These are phyloP conservation scores for Aspergillus nomiae DNA, from an alignment of 2,329 filamentous ascomycete species.

Conservation along the genomic window DNA sequence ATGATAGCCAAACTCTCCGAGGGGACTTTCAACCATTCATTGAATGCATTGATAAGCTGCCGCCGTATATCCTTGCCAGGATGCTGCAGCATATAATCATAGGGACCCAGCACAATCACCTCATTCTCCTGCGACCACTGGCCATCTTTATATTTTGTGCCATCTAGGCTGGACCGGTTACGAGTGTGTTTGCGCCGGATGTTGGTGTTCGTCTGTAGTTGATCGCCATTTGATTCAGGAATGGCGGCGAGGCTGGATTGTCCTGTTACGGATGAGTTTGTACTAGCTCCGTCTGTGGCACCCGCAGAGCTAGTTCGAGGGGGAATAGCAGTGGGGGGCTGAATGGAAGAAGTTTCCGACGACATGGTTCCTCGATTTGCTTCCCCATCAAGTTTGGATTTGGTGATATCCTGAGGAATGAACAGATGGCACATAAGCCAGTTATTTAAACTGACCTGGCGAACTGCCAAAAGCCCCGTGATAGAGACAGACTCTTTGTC, in stretches of 20 bases:
- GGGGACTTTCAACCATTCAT: slow-evolving; percentile 48
- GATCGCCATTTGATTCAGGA: slow-evolving; percentile 60
- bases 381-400: not conserved
- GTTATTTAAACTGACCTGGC: not conserved
- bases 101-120: slow-evolving; percentile 46
- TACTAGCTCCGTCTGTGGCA: slow-evolving; percentile 37
- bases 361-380: slow-evolving; percentile 5
- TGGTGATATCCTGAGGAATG: not conserved
- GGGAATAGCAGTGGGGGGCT: slow-evolving; percentile 69
- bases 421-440: not conserved
- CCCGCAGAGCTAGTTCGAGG: slow-evolving; percentile 71
- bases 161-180: slow-evolving; percentile 42
- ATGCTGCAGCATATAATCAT: slow-evolving; percentile 47
- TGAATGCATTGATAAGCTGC: slow-evolving; percentile 48
- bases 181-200: slow-evolving; percentile 31
- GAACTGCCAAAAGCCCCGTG: not conserved
- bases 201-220: slow-evolving; percentile 26
- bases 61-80: slow-evolving; percentile 50
- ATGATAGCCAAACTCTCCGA: slow-evolving; percentile 43
- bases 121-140: slow-evolving; percentile 44
- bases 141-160: slow-evolving; percentile 41
- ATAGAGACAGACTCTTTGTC: not conserved
- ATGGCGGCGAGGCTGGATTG: slow-evolving; percentile 55
- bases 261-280: slow-evolving; percentile 8
- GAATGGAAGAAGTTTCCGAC: slow-evolving; percentile 35